Evolutionary conservation across 768 basidiomycete species (phyloP).

Genomic region (Russula earlei): DNA sequence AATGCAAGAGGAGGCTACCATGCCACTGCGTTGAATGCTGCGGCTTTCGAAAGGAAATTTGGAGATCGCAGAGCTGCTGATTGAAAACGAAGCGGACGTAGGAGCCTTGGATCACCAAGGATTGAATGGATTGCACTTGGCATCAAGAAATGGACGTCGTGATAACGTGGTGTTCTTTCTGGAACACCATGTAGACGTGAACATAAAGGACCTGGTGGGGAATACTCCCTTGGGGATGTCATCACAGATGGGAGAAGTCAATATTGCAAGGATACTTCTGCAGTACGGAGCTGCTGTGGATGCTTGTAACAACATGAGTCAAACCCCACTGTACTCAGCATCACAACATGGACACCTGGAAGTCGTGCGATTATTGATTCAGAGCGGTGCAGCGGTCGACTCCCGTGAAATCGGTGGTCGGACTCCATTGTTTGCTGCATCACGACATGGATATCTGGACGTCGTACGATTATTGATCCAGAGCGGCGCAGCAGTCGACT

Average conservation of each 20-base stretch:
- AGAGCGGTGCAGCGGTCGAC: neutral
- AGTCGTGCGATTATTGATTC: neutral
- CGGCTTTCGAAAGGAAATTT: neutral
- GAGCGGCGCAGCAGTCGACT: neutral
- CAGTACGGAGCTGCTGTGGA: neutral
- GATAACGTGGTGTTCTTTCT: neutral
- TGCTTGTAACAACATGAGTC: neutral
- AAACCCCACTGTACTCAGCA: neutral
- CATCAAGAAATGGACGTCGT: neutral
- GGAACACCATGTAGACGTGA: neutral
- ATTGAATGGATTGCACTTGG: neutral
- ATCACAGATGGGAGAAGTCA: neutral
- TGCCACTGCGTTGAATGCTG: neutral
- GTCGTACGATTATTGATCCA: neutral
- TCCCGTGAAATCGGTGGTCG: neutral
- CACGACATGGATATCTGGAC: neutral
- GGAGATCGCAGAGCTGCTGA: neutral
- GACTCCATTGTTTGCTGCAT: neutral
- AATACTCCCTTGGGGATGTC: neutral
- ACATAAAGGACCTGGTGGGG: neutral
- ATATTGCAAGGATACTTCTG: neutral
- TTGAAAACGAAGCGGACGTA: neutral
- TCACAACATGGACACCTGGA: neutral
- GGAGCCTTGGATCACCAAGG: neutral
- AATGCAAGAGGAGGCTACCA: neutral